These are phyloP conservation scores for Trifolium dubium DNA, from an alignment of 306 rosid genomes.

Conservation along the genomic window DNA sequence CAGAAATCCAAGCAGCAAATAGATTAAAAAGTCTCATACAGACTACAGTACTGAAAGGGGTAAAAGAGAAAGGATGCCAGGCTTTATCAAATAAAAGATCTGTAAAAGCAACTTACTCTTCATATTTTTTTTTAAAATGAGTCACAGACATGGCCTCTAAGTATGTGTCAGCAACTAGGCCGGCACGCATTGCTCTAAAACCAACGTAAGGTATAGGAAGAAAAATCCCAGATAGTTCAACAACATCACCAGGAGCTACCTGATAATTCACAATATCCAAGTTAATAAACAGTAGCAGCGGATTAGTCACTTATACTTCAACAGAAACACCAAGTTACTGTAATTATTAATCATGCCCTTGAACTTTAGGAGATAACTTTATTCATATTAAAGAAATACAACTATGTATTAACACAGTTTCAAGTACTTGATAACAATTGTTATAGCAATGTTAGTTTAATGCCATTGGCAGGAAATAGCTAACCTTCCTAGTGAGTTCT, in stretches of 20 bases:
- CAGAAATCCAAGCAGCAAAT: conserved; percentile 23
- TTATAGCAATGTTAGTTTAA: conserved; percentile 16
- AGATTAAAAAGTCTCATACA: conserved; percentile 8
- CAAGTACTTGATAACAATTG: conserved; percentile 27
- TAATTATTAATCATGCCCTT: conserved; percentile 24
- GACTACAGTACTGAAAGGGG: conserved; percentile 2
- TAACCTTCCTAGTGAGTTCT: conserved; percentile 96
- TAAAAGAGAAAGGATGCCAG: background rate
- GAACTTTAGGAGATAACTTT: conserved; percentile 8
- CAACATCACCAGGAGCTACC: conserved; percentile 98
- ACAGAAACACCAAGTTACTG: background rate
- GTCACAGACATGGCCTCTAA: conserved; percentile 95
- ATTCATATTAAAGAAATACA: conserved; percentile 12
- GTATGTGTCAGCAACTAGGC: conserved; percentile 95
- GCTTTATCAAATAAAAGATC: conserved; percentile 24
- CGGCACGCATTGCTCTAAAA: conserved; percentile 97
- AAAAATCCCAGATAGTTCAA: conserved; percentile 93
- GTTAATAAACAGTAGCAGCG: conserved; percentile 24
- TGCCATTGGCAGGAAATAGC: conserved; percentile 38
- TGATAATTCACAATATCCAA: conserved; percentile 44
- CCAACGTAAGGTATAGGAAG: conserved; percentile 96
- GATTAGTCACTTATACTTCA: conserved; percentile 29
- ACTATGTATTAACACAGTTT: conserved; percentile 8
- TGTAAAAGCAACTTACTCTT: conserved; percentile 71
- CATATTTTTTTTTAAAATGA: conserved; percentile 95